phyloP scores from a whole-genome alignment of 1,284 basidiomycete species.

The Moniliella sp. region DNA sequence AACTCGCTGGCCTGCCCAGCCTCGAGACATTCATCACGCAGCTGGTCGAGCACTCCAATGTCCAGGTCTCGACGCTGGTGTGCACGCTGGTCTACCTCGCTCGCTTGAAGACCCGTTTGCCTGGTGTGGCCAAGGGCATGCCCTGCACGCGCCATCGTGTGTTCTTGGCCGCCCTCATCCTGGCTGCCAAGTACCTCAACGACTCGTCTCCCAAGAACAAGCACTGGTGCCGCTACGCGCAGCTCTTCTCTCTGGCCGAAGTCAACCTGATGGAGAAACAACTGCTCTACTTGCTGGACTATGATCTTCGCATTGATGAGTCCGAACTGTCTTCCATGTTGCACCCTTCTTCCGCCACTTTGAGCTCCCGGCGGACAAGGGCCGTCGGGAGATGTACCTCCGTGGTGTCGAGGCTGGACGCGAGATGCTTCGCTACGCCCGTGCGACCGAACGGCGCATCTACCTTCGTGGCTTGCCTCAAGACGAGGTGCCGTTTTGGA shows the following conservation, averaged over 20 bases:
- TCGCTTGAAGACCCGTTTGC: constrained; percentile 57
- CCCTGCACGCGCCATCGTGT: constrained; percentile 79
- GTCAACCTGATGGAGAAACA: constrained; percentile 93
- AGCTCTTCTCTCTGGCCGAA: constrained; percentile 43
- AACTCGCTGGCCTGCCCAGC: constrained; percentile 41
- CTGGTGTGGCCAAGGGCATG: constrained; percentile 62
- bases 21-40: constrained; percentile 70
- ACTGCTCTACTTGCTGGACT: constrained; percentile 33
- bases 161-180: constrained; percentile 82
- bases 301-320: constrained; percentile 32
- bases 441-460: constrained; percentile 25
- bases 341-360: constrained; percentile 29
- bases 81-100: constrained; percentile 83
- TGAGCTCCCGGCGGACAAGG: constrained; percentile 23
- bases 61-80: constrained; percentile 73
- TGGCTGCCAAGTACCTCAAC: constrained; percentile 90
- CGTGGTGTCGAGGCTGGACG: constrained; percentile 27
- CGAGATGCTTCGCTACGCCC: constrained; percentile 26
- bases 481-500: too few species aligned
- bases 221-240: constrained; percentile 52
- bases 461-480: too few species aligned
- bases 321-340: constrained; percentile 28
- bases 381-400: constrained; percentile 29
- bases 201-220: constrained; percentile 70
- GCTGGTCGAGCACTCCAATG: constrained; percentile 63